phyloP scores from a whole-genome alignment of 352 stramenopile genomes.

The Phytophthora pisi region DNA sequence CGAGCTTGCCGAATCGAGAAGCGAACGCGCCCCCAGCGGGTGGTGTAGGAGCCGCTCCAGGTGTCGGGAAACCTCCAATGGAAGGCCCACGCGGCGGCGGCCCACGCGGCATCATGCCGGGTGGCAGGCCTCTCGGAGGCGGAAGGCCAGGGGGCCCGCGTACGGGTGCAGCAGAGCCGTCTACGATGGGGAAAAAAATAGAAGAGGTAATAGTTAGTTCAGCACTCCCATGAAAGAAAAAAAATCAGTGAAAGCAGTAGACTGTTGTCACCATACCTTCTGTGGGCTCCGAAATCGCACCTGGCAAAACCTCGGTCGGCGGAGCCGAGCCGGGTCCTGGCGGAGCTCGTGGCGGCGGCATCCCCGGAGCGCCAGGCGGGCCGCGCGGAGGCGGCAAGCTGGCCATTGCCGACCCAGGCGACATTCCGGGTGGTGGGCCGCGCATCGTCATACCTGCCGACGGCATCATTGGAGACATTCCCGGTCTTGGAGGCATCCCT shows the following conservation, averaged over 20 bases:
- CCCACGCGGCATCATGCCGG: slow-evolving; percentile 29
- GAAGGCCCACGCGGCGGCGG: slow-evolving; percentile 34
- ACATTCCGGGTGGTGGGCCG: slow-evolving; percentile 39
- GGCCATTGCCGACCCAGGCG: neutral
- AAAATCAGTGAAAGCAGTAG: neutral
- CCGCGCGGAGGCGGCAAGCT: slow-evolving; percentile 4
- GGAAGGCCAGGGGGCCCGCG: slow-evolving; percentile 39
- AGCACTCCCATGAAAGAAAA: neutral
- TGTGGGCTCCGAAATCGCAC: slow-evolving; percentile 5
- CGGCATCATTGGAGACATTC: slow-evolving; percentile 24
- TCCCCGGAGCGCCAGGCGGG: slow-evolving; percentile 21
- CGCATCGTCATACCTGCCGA: slow-evolving; percentile 33
- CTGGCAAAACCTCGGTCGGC: slow-evolving; percentile 7
- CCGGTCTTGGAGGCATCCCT: slow-evolving; percentile 26
- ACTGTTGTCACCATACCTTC: slow-evolving; percentile 13
- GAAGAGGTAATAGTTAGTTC: slow-evolving; percentile 6
- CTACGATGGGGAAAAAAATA: neutral
- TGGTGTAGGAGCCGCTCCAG: slow-evolving; percentile 29
- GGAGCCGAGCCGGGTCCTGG: slow-evolving; percentile 8
- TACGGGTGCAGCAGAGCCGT: slow-evolving; percentile 22
- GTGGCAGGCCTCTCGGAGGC: slow-evolving; percentile 34
- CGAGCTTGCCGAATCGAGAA: slow-evolving; percentile 91
- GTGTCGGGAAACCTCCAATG: slow-evolving; percentile 20
- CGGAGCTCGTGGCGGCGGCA: slow-evolving; percentile 16
- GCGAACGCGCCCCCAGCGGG: slow-evolving; percentile 57